Base-by-base conservation (phyloP, 108 stramenopile genomes). In the Pseudonitzschia multiseries region DNA sequence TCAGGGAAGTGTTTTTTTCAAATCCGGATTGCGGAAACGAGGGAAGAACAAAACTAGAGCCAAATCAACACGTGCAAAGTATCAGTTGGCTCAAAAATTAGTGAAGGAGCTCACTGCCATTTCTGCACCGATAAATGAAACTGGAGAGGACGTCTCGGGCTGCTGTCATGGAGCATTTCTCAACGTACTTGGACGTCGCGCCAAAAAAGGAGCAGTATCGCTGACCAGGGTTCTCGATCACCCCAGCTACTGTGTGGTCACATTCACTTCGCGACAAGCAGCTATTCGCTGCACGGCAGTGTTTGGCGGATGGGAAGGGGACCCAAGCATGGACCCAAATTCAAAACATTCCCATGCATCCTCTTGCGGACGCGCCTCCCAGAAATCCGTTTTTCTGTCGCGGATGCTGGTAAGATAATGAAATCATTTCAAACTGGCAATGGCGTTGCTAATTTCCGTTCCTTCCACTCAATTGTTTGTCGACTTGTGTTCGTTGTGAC, bases 291-390 rank as follows among this genome's bases (percentile, higher is more conserved):
- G 94, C 92, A 0, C 65, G 94, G 33, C 84, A 92, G 43, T 93
- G 90, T 64, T 66, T 86, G 36, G 79, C 81, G 0, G 94, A 95
- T 81, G 94, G 94, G 21, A 78, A 90, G 54, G 94, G 89, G n/a
- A 75, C 76, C 21, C 65, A 74, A 15, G 63, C 89, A 53, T 95
- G 94, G 94, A 64, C 74, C 20, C 78, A 82, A 33, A 67, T 84
- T 6, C 69, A 86, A 33, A 74, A 71, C 22, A 73, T 90, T 18
- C 94, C 94, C 17, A 90, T 95, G 21, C 82, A 91, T 20, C 94
- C 94, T 10, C 75, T 95, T 21, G 91, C 94, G 28, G 94, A 95
- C 71, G 91, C 94, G 41, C 87, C 92, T n/a, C 76, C 89, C 13
- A 88, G 82, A 52, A 83, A 91, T 65, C 61, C 91, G 17, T 79